Conservation (phyloP, 1,139 yeast genomes). For the Eremothecium coryli region DNA sequence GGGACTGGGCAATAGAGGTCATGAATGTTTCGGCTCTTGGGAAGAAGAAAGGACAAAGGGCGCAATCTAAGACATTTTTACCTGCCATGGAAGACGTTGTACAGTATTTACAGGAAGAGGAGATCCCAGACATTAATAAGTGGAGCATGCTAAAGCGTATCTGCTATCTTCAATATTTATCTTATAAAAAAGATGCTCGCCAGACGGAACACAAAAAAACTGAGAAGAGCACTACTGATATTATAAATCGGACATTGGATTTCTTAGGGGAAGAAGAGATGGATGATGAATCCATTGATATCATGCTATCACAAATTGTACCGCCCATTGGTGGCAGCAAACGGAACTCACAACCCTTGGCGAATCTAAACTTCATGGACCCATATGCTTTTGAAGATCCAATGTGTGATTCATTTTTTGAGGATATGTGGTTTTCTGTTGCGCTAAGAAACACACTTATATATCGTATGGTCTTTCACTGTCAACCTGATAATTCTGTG, state of each 20-base stretch:
- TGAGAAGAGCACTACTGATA: constrained; percentile 4
- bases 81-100: constrained; percentile 51
- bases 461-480: constrained; percentile 77
- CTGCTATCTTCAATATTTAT: constrained; percentile 57
- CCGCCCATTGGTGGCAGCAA: constrained; percentile 16
- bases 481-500: constrained; percentile 90
- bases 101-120: constrained; percentile 45
- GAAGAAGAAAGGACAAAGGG: constrained; percentile 18
- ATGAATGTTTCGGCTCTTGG: constrained; percentile 31
- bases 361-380: constrained; percentile 51
- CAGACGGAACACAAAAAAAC: constrained; percentile 10
- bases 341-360: constrained; percentile 11
- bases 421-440: constrained; percentile 78
- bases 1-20: constrained; percentile 44
- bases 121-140: constrained; percentile 28
- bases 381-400: constrained; percentile 90
- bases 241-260: constrained; percentile 1
- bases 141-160: constrained; percentile 64
- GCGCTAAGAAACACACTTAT: constrained; percentile 79
- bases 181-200: constrained; percentile 38
- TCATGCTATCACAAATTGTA: constrained; percentile 33
- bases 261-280: constrained; percentile 25
- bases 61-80: constrained; percentile 32
- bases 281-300: constrained; percentile 40
- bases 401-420: constrained; percentile 63